These are phyloP conservation scores for Fistulifera pelliculosa DNA, from an alignment of 108 stramenopile species.

Conservation along the genomic window DNA sequence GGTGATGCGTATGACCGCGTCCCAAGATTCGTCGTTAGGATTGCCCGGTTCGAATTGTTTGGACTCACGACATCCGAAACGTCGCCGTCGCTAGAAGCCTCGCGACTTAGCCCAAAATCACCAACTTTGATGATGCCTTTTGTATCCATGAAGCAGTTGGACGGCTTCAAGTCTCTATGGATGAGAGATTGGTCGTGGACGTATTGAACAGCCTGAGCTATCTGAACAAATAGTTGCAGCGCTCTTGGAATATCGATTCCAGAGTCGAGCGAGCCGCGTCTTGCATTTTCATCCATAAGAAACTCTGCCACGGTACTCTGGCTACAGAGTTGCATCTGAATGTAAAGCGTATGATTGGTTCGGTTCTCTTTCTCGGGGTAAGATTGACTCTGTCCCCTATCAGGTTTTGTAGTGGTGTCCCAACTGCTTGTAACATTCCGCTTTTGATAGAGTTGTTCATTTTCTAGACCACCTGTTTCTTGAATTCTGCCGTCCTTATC, in stretches of 20 bases:
- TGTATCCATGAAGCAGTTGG: constrained; percentile 79
- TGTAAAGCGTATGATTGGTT: constrained; percentile 68
- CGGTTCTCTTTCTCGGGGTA: not conserved
- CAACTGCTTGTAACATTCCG: constrained; percentile 6
- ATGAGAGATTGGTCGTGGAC: constrained; percentile 90
- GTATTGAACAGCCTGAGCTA: constrained; percentile 83
- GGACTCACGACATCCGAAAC: not conserved
- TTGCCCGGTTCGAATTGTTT: constrained; percentile 7
- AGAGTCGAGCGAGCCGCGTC: constrained; percentile 27
- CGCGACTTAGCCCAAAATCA: constrained; percentile 79
- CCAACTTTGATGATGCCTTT: constrained; percentile 74
- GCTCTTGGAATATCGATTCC: constrained; percentile 64
- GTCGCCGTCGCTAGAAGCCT: constrained; percentile 24
- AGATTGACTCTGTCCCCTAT: too few species aligned
- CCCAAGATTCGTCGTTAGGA: constrained; percentile 88
- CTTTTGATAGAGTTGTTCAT: not conserved
- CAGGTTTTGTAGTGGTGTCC: not conserved
- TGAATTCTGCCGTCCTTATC: not conserved
- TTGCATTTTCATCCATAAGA: constrained; percentile 42
- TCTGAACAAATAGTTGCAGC: constrained; percentile 79
- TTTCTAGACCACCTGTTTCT: not conserved
- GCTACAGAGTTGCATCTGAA: constrained; percentile 96
- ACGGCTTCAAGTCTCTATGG: constrained; percentile 91
- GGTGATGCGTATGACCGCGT: constrained; percentile 89
- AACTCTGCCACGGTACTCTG: constrained; percentile 84